Evolutionary conservation across 495 filamentous ascomycete genomes (phyloP).

Genomic region (Penicillium lagena): DNA sequence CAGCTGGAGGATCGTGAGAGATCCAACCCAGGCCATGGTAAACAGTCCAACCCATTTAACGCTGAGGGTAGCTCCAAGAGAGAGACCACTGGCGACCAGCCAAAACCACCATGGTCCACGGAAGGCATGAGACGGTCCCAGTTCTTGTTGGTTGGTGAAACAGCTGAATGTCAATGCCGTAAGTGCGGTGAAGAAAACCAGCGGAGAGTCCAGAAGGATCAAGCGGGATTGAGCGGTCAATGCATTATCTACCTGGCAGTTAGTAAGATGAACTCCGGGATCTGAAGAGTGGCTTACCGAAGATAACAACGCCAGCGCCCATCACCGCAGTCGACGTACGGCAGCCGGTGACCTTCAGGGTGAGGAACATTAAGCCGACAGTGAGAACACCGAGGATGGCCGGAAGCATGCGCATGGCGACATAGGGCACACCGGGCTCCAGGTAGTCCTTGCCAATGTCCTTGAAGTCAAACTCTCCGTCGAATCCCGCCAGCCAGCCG

Average conservation of each 20-base stretch:
- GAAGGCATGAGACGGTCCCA: constrained; percentile 83
- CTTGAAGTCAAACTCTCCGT: constrained; percentile 97
- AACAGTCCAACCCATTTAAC: constrained; percentile 99
- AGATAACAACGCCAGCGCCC: constrained; percentile 80
- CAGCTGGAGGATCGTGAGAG: constrained; percentile 81
- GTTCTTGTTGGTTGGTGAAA: constrained; percentile 95
- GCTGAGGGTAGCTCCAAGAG: constrained; percentile 85
- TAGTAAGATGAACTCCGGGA: background rate
- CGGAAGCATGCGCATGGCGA: constrained; percentile 92
- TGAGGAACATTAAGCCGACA: constrained; percentile 88
- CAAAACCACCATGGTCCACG: constrained; percentile 94
- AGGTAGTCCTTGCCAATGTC: constrained; percentile 99
- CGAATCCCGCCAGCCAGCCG: constrained; percentile 90
- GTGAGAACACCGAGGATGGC: constrained; percentile 81
- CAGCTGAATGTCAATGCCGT: constrained; percentile 86
- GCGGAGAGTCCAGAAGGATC: constrained; percentile 91
- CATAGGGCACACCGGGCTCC: constrained; percentile 91
- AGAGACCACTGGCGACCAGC: constrained; percentile 79
- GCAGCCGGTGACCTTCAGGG: constrained; percentile 85
- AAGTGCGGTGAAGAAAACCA: constrained; percentile 89
- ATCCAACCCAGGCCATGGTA: constrained; percentile 97
- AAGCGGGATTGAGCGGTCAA: constrained; percentile 90
- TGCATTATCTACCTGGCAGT: constrained; percentile 66
- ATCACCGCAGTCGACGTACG: constrained; percentile 74
- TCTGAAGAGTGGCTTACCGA: constrained; percentile 51